These are phyloP conservation scores for Fusarium nygamai DNA, from an alignment of 2,329 filamentous ascomycete species.

Conservation along the genomic window DNA sequence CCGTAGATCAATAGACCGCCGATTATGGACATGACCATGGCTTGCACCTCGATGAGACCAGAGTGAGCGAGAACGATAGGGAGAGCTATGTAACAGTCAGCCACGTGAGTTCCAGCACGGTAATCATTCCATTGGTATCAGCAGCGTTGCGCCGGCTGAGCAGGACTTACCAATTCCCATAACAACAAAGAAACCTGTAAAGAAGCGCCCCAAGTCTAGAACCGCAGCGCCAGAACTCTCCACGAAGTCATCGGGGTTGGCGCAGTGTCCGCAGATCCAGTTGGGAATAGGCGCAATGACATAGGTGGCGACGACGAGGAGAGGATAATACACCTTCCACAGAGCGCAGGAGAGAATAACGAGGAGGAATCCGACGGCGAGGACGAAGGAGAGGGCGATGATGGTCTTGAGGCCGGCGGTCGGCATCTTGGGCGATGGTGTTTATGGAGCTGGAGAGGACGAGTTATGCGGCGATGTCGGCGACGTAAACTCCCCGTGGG, in stretches of 20 bases:
- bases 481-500: slow-evolving; percentile 11
- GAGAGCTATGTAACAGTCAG: slow-evolving; percentile 69
- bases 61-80: slow-evolving; percentile 90
- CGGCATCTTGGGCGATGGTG: slow-evolving; percentile 59
- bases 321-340: slow-evolving; percentile 92
- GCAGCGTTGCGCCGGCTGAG: neutral
- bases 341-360: slow-evolving; percentile 98
- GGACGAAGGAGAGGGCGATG: slow-evolving; percentile 98
- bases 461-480: slow-evolving; percentile 18
- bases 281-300: slow-evolving; percentile 93
- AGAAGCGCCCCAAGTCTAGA: slow-evolving; percentile 93
- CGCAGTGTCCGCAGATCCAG: slow-evolving; percentile 90
- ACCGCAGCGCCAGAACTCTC: slow-evolving; percentile 83
- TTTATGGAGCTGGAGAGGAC: neutral
- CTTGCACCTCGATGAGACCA: slow-evolving; percentile 80
- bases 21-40: slow-evolving; percentile 94
- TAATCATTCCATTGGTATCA: neutral
- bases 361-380: slow-evolving; percentile 97
- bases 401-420: slow-evolving; percentile 98
- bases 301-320: slow-evolving; percentile 96
- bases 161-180: slow-evolving; percentile 90
- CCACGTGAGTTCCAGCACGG: neutral
- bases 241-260: slow-evolving; percentile 95
- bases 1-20: slow-evolving; percentile 96
- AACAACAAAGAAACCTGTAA: slow-evolving; percentile 93